A percentile compares a stretch with the other conserved stretches of the same genome.
phyloP scores from a whole-genome alignment of 2,329 filamentous ascomycete genomes.

The Paecilomyces sp. region DNA sequence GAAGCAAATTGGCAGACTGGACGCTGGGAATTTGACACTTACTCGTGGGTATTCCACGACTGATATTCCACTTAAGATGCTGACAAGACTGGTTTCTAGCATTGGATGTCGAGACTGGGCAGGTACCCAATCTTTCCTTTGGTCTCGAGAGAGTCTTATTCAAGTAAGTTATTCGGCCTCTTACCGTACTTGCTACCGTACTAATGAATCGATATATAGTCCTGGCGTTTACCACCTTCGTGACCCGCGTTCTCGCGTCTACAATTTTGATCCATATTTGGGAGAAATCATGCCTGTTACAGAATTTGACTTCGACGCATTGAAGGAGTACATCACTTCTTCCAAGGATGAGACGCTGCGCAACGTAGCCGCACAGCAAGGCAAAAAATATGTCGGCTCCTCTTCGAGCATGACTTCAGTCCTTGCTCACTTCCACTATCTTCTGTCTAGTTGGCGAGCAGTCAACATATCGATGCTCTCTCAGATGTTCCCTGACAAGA shows the following conservation, averaged over 20 bases:
- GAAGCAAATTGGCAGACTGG: conserved; percentile 10
- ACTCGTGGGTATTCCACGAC: conserved; percentile 10
- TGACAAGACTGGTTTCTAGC: conserved; percentile 11
- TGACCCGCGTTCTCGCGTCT: conserved; percentile 79
- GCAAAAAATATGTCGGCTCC: conserved; percentile 82
- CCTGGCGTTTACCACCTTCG: conserved; percentile 86
- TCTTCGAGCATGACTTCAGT: conserved; percentile 93
- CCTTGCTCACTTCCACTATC: conserved; percentile 84
- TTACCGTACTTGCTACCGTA: neutral
- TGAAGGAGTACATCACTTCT: conserved; percentile 85
- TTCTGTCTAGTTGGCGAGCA: conserved; percentile 75
- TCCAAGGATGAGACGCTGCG: conserved; percentile 71
- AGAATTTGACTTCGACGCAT: conserved; percentile 84
- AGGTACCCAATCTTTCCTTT: conserved; percentile 60
- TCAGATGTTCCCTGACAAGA: conserved; percentile 55
- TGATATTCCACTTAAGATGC: neutral
- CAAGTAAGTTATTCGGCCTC: conserved; percentile 48
- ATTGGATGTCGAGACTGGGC: conserved; percentile 39
- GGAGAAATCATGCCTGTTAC: conserved; percentile 85
- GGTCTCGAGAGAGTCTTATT: conserved; percentile 87
- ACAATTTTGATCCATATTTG: conserved; percentile 95
- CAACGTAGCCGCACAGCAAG: conserved; percentile 57
- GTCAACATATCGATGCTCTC: conserved; percentile 64
- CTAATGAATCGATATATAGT: conserved; percentile 20
- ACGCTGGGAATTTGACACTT: conserved; percentile 5